A percentile compares a stretch with the other conserved stretches of the same genome.
phyloP scores from a whole-genome alignment of 768 basidiomycete species.

The Boletus vermiculosoides region DNA sequence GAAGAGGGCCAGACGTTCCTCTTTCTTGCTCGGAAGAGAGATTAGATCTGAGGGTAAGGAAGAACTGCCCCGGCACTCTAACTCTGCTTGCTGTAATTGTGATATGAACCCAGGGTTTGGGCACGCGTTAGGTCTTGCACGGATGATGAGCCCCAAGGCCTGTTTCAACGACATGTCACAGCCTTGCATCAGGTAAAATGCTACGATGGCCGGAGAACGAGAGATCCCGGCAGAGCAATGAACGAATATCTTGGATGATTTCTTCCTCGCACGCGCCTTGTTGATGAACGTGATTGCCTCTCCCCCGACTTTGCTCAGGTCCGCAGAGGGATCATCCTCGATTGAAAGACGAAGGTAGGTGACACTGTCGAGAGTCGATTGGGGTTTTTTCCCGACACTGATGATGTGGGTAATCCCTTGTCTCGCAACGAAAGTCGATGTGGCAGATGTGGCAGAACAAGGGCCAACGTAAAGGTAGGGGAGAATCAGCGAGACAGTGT shows the following conservation, averaged over 20 bases:
- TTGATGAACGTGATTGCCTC: constrained; percentile 3
- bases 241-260: constrained; percentile 2
- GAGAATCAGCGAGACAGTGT: constrained; percentile 5
- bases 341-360: constrained; percentile 9
- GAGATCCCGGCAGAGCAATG: constrained; percentile 15
- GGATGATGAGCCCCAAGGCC: not conserved
- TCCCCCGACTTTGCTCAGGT: not conserved
- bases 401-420: constrained; percentile 13
- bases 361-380: not conserved
- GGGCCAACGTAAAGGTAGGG: constrained; percentile 11
- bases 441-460: constrained; percentile 5
- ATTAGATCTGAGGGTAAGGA: not conserved
- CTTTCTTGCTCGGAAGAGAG: constrained; percentile 6
- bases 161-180: constrained; percentile 4
- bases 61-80: not conserved
- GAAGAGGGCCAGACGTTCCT: constrained; percentile 8
- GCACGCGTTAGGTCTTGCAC: constrained; percentile 3
- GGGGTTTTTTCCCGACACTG: constrained; percentile 9
- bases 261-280: not conserved
- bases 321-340: constrained; percentile 7
- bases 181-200: constrained; percentile 4
- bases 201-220: constrained; percentile 4
- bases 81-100: not conserved
- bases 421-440: constrained; percentile 2
- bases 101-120: constrained; percentile 7